These are phyloP conservation scores for Cyclotella choctawhatcheeana DNA, from an alignment of 108 stramenopile genomes.

Conservation along the genomic window DNA sequence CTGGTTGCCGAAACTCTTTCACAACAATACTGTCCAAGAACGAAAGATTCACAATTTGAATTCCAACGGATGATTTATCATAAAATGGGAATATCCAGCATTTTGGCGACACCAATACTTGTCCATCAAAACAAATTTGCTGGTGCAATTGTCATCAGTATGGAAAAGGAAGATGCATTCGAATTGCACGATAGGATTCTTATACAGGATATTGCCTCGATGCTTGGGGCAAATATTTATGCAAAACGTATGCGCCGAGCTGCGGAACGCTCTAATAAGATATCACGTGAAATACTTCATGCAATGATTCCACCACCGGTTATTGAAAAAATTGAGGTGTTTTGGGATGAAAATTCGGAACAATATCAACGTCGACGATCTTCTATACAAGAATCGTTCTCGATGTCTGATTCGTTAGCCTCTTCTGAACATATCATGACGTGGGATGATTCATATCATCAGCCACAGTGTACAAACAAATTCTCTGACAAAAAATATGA, in stretches of 20 bases:
- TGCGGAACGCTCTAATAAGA: conserved; percentile 27
- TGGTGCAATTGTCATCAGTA: conserved; percentile 26
- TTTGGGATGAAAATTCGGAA: conserved; percentile 37
- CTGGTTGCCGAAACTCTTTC: conserved; percentile 15
- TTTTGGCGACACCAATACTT: conserved; percentile 41
- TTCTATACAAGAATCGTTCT: neutral
- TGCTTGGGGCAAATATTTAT: conserved; percentile 30
- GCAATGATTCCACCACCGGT: conserved; percentile 44
- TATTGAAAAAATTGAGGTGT: conserved; percentile 42
- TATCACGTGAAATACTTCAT: conserved; percentile 45
- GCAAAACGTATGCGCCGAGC: conserved; percentile 29
- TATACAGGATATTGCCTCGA: conserved; percentile 38
- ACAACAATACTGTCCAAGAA: conserved; percentile 31
- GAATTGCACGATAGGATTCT: conserved; percentile 30
- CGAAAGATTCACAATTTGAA: conserved; percentile 24
- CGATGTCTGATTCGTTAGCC: neutral
- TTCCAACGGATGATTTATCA: conserved; percentile 13
- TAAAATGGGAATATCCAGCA: conserved; percentile 16
- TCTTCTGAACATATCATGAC: neutral
- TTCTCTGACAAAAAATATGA: too few relatives aligned
- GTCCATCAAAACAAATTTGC: conserved; percentile 30
- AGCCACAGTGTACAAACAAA: neutral
- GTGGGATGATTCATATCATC: neutral
- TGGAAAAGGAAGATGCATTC: conserved; percentile 40
- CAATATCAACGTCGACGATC: conserved; percentile 8